These are phyloP conservation scores for Fusarium pseudograminearum DNA, from an alignment of 2,329 filamentous ascomycete species.

Conservation along the genomic window DNA sequence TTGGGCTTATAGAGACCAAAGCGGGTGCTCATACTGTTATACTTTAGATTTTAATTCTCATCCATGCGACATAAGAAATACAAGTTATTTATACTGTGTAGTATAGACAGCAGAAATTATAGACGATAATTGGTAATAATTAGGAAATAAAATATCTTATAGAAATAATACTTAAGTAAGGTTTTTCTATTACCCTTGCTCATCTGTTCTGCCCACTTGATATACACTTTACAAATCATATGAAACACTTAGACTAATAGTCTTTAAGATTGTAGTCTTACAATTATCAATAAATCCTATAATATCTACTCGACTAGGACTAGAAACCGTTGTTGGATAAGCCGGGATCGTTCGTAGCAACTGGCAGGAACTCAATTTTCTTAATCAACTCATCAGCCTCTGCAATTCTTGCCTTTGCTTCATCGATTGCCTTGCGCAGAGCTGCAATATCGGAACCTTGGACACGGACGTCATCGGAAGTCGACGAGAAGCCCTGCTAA, in stretches of 20 bases:
- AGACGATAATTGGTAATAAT: too few species aligned
- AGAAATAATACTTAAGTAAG: accelerated
- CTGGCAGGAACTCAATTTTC: background rate
- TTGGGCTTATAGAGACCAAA: too few species aligned
- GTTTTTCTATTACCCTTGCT: too few species aligned
- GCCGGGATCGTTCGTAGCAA: background rate
- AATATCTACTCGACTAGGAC: background rate
- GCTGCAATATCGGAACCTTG: background rate
- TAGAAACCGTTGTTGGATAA: background rate
- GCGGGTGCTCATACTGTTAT: too few species aligned
- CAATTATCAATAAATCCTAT: too few species aligned
- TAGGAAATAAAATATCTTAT: too few species aligned
- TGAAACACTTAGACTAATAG: too few species aligned
- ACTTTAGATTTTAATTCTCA: too few species aligned
- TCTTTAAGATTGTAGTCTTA: too few species aligned
- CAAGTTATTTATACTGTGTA: accelerated
- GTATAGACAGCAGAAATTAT: accelerated
- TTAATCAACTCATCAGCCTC: background rate
- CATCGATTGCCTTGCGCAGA: background rate
- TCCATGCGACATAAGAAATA: too few species aligned
- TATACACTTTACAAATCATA: too few species aligned
- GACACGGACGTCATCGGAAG: background rate
- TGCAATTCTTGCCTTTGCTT: background rate
- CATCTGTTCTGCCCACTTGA: too few species aligned
- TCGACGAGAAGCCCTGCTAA: background rate